phyloP scores from a whole-genome alignment of 1,139 yeast genomes.

The Chernovozyma sophiae-reginae region DNA sequence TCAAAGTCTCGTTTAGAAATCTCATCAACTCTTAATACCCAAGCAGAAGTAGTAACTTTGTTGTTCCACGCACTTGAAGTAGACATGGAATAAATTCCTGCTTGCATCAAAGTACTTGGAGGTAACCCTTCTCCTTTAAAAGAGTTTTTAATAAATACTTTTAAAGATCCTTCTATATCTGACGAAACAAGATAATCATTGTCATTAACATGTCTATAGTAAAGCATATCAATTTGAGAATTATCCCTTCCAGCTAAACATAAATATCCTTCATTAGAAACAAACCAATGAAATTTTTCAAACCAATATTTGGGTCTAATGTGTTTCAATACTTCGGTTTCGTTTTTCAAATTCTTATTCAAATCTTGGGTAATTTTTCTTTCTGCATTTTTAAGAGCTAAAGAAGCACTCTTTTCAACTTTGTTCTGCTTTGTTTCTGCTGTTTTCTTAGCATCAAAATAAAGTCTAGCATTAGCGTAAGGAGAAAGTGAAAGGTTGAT shows the following conservation, averaged over 20 bases:
- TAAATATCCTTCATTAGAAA: conserved; percentile 82
- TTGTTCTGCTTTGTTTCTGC: conserved; percentile 78
- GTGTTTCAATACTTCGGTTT: conserved; percentile 58
- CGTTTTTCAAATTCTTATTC: conserved; percentile 60
- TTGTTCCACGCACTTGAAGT: conserved; percentile 88
- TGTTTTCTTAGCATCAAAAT: conserved; percentile 72
- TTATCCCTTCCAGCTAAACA: conserved; percentile 85
- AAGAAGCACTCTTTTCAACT: conserved; percentile 72
- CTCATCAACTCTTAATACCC: conserved; percentile 69
- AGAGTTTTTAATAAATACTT: conserved; percentile 80
- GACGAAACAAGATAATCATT: conserved; percentile 72
- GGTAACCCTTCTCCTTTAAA: conserved; percentile 58
- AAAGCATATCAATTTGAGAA: conserved; percentile 79
- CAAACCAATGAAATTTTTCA: conserved; percentile 92
- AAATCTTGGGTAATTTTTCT: conserved; percentile 72
- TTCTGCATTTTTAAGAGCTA: conserved; percentile 84
- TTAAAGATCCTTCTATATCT: conserved; percentile 69
- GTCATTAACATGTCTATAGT: conserved; percentile 69
- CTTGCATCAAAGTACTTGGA: conserved; percentile 84
- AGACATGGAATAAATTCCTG: conserved; percentile 81
- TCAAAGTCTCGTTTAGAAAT: conserved; percentile 68
- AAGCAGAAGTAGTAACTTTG: conserved; percentile 74
- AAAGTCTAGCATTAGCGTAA: conserved; percentile 85
- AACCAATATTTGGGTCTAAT: conserved; percentile 81
- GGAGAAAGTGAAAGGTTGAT: conserved; percentile 73